Base-by-base conservation (phyloP, 495 filamentous ascomycete species). In the Aspergillus panamensis region DNA sequence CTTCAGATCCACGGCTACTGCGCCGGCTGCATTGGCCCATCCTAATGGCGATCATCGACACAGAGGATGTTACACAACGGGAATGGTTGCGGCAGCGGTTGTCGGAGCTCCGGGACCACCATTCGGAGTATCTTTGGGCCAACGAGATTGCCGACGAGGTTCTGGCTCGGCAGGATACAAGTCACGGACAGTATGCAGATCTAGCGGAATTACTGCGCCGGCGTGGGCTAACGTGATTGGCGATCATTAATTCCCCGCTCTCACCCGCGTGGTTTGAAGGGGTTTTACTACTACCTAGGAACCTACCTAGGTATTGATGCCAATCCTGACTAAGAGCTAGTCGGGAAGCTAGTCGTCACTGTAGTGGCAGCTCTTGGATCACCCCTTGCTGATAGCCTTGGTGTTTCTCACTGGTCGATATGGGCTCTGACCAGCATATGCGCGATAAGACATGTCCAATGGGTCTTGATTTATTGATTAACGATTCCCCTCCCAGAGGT, bases 11-110 rank as follows among this genome's bases (percentile, higher is more conserved):
- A 6, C 69, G 60, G 29, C 69, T 74, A 1, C 60, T 73, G 0
- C 72, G 72, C 14, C 67, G 78, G 8, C 55, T 80, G 21, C 75
- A 78, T 25, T 78, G 75, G 77, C 73, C 78, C 3, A 58, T 81
- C 0, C 62, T 81, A 39, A 76, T 77, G 72, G 78, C 72, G 3
- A 55, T 69, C 9, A 68, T 81, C 33, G 78, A 81, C 55, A 76
- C 73, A 6, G 62, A 66, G 1, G 69, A 78, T 32, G 48, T 52
- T 1, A 57, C 65, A 3, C 70, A 77, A n/a, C 75, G 66, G 13
- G 61, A 60, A 3, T 81, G 77, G 75, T 59, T 75, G 3, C 66
- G 70, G 17, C 63, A 74, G 29, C 69, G 73, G 35, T 51, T 81
- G 25, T 60, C 55, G 2, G 73, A 74, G 45, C 53, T 71, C 17